Base-by-base conservation (phyloP, 2,329 filamentous ascomycete species). In the Emergomyces pasteurianus region DNA sequence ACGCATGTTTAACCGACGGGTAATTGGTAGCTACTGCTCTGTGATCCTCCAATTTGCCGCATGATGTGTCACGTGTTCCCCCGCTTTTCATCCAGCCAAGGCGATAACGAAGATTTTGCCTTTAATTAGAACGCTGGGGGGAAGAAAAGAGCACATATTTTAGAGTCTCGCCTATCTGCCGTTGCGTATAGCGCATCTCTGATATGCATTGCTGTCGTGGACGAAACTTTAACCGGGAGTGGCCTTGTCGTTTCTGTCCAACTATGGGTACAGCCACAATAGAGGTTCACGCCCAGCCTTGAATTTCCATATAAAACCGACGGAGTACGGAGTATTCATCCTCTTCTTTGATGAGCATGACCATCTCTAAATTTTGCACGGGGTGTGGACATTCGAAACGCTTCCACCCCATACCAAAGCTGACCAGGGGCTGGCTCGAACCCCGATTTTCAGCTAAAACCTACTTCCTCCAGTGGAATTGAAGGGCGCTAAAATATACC, bases 381-480 rank as follows among this genome's bases (percentile, higher is more conserved):
- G 18, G 10, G 16, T 52, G n/a, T n/a, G n/a, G 23, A 12, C 8
- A 26, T 47, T 26, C 43, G 21, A 18, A 8, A 16, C 9, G 26
- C 26, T 18, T 52, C 49, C 28, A 60, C 57, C 23, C 66, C 66
- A 18, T 65, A 71, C 12, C 70, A 71, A 42, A 65, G 73, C 74
- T 14, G 73, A n/a, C 72, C 1, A 76, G 76, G 36, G 77, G 79
- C 76, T 1, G 77, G 75, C 62, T 68, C 79, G 59, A 67, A 69
- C 61, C 75, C 75, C 0, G 76, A 75, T 60, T 75, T 75, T 60
- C 69, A 74, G 56, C 70, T 74, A n/a, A 1, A 69, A 75, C 57
- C 73, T 76, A 16, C 67, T 79, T 18, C 75, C 77, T n/a, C n/a
- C n/a, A n/a, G n/a, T n/a, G n/a, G n/a, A n/a, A n/a, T n/a, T n/a